Evolutionary conservation across 331 rosid genomes (phyloP).

Genomic region (Quercus tomentella): DNA sequence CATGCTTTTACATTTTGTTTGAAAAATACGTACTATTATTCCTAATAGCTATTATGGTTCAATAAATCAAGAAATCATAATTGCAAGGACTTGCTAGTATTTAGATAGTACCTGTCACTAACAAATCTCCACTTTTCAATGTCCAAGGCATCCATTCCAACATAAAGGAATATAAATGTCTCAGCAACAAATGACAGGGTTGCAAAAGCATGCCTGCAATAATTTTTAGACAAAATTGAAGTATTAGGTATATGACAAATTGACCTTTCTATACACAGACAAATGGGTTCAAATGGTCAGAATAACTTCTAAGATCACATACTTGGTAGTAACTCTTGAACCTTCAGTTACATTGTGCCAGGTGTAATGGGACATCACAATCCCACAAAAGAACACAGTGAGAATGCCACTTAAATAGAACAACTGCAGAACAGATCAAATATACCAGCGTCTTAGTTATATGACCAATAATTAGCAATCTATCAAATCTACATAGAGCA

Average conservation of each 20-base stretch:
- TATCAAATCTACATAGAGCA: neutral
- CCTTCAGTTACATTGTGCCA: conserved; percentile 98
- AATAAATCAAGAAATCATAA: neutral
- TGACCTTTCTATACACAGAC: neutral
- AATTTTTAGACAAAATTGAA: conserved; percentile 6
- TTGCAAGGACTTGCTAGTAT: conserved; percentile 1
- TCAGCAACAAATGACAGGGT: conserved; percentile 90
- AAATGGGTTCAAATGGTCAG: conserved; percentile 12
- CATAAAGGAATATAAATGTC: conserved; percentile 89
- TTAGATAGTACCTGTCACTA: conserved; percentile 59
- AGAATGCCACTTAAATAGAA: conserved; percentile 92
- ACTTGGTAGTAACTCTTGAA: conserved; percentile 96
- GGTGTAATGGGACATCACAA: conserved; percentile 97
- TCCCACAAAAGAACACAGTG: conserved; percentile 98
- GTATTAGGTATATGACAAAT: conserved; percentile 12
- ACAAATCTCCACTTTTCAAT: conserved; percentile 85
- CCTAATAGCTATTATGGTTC: neutral
- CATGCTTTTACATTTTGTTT: neutral
- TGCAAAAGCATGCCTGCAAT: conserved; percentile 87
- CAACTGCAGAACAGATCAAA: conserved; percentile 55
- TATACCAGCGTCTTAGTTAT: conserved; percentile 10
- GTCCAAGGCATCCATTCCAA: conserved; percentile 99
- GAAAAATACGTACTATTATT: neutral
- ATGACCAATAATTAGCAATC: conserved; percentile 9
- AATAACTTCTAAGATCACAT: conserved; percentile 26